Evolutionary conservation across 306 rosid genomes (phyloP).

Genomic region (Cercis canadensis): DNA sequence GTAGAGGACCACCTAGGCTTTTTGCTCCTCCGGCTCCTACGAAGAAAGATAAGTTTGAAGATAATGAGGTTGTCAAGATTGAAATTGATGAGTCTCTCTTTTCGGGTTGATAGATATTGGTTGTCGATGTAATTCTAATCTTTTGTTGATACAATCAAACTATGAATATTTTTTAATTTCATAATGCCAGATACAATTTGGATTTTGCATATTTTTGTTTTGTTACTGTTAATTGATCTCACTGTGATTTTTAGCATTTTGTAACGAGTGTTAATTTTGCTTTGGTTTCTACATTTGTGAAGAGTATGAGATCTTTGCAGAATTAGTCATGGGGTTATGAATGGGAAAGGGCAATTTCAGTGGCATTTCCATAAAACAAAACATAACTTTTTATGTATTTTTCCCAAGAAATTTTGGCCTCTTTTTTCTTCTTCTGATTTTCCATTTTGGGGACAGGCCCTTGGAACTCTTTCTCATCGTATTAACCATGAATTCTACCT

Average conservation of each 20-base stretch:
- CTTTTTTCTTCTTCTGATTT: background rate
- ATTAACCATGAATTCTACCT: background rate
- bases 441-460: background rate
- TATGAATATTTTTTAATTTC: background rate
- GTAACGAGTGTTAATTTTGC: no score
- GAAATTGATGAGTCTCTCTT: slow-evolving; percentile 71
- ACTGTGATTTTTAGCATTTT: background rate
- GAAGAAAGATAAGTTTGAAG: slow-evolving; percentile 71
- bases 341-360: no score
- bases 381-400: no score
- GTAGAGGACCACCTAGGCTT: slow-evolving; percentile 79
- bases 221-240: no score
- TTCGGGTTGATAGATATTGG: slow-evolving; percentile 26
- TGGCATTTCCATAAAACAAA: no score
- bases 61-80: slow-evolving; percentile 63
- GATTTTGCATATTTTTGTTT: slow-evolving; percentile 8
- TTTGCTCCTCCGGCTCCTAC: slow-evolving; percentile 55
- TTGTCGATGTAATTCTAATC: slow-evolving; percentile 36
- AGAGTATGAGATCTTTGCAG: no score
- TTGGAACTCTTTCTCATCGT: background rate
- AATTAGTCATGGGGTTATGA: no score
- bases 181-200: slow-evolving; percentile 29
- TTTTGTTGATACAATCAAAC: slow-evolving; percentile 26
- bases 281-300: no score
- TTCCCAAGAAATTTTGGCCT: no score